Evolutionary conservation across 2,329 filamentous ascomycete genomes (phyloP), one percentile per base, ranked within the genome.

Genomic region (Xylaria sp.): DNA sequence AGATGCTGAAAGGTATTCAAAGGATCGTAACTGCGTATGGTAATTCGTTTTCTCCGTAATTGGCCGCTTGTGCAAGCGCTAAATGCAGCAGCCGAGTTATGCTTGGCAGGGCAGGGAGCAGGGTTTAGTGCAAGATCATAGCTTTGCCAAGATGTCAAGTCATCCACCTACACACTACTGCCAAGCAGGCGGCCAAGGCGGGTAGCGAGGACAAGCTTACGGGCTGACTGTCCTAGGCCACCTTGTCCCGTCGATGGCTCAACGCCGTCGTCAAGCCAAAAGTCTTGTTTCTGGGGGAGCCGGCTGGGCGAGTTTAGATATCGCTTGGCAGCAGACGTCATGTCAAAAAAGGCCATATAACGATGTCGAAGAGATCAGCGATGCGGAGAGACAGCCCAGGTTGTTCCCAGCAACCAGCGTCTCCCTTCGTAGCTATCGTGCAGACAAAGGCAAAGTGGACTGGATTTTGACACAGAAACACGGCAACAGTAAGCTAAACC

Each of bases 401-500:
- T 19, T 27, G 6, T 48, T 50, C 17, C 32, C 45, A 56, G 36
- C 19, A 39, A 45, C 36, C 24, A 42, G 2, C n/a, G 34, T 57
- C 53, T 36, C 17, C 30, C 53, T 36, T 19, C 30, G 8, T 17
- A 27, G 36, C 21, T 30, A 51, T 17, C 24, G 48, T 27, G 45
- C 27, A 36, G 30, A 42, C 61, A 27, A 60, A 36, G 30, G 50
- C 61, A 27, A 55, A 14, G 11, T n/a, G 47, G n/a, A 58, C 27
- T 36, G 34, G 11, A 24, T 36, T 39, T 50, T 50, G 17, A 55
- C 45, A 36, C 42, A 51, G 30, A 45, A 45, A 11, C 14, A 39
- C 50, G 60, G 60, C 66, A 70, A 70, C 69, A 70, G 69, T 70
- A 70, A 70, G 69, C 69, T 14, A n/a, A 36, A 27, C 51, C 5